phyloP scores from a whole-genome alignment of 2,329 filamentous ascomycete species.

The Aspergillus tanneri region DNA sequence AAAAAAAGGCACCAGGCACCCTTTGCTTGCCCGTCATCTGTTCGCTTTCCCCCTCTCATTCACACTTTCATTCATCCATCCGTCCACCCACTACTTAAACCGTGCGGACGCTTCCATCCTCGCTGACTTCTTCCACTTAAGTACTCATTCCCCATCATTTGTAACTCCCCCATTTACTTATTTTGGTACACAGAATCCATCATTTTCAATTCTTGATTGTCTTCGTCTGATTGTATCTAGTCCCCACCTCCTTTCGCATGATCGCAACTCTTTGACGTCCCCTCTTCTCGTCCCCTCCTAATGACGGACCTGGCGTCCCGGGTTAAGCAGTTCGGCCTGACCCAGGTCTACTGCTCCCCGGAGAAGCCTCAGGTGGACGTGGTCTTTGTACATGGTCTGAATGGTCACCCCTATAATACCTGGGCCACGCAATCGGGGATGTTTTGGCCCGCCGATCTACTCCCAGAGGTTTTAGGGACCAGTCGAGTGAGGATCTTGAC shows the following conservation, averaged over 20 bases:
- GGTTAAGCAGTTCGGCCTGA: slow-evolving; percentile 43
- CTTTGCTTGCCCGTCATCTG: no score
- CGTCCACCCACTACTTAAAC: no score
- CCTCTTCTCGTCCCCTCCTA: not conserved
- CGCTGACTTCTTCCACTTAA: no score
- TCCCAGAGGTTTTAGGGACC: slow-evolving; percentile 59
- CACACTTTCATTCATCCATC: no score
- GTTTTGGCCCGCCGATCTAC: slow-evolving; percentile 69
- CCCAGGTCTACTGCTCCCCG: slow-evolving; percentile 41
- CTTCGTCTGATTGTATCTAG: not conserved
- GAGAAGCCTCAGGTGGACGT: slow-evolving; percentile 51
- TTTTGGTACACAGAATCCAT: no score
- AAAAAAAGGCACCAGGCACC: no score
- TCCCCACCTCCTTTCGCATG: not conserved
- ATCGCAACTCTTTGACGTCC: not conserved
- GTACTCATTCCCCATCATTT: no score
- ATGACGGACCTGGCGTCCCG: slow-evolving; percentile 24
- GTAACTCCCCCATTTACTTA: no score
- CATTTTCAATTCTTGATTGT: not conserved
- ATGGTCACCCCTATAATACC: slow-evolving; percentile 64
- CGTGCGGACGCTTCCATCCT: no score
- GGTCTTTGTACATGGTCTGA: slow-evolving; percentile 69
- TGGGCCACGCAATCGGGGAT: slow-evolving; percentile 57
- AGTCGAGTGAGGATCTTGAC: slow-evolving; percentile 64
- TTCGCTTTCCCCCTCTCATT: no score